Evolutionary conservation across 177 flowering plant genomes (phyloP).

Genomic region (Tripterygium wilfordii): DNA sequence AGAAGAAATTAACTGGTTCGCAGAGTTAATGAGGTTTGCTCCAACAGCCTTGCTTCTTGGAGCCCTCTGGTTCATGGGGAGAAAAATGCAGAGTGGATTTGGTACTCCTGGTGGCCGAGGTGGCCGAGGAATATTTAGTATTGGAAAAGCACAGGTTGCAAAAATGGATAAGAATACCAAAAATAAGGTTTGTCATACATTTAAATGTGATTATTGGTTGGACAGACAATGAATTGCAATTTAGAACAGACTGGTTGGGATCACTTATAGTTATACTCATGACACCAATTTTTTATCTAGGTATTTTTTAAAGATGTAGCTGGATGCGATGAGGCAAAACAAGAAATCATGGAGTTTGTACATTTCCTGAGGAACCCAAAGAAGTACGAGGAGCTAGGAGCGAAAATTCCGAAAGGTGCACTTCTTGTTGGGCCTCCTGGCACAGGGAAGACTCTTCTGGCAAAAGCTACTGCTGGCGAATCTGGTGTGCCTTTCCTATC

Average conservation of each 20-base stretch:
- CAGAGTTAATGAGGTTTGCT: slow-evolving; percentile 55
- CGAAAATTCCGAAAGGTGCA: slow-evolving; percentile 91
- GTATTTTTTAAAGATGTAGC: slow-evolving; percentile 87
- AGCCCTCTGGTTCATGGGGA: slow-evolving; percentile 59
- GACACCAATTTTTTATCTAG: too few species aligned
- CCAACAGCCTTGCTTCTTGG: slow-evolving; percentile 58
- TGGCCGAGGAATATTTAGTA: slow-evolving; percentile 79
- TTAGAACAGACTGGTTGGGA: too few species aligned
- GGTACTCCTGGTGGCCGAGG: slow-evolving; percentile 86
- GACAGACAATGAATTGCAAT: too few species aligned
- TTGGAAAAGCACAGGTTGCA: slow-evolving; percentile 82
- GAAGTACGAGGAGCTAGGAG: slow-evolving; percentile 83
- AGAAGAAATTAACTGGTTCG: slow-evolving; percentile 58
- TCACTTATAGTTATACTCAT: too few species aligned
- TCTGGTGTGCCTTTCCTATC: slow-evolving; percentile 86
- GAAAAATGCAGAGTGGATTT: slow-evolving; percentile 69
- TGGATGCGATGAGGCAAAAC: slow-evolving; percentile 97
- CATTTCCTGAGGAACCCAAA: slow-evolving; percentile 90
- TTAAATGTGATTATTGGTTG: too few species aligned
- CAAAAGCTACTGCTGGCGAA: slow-evolving; percentile 91
- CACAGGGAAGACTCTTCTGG: slow-evolving; percentile 88
- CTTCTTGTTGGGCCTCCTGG: slow-evolving; percentile 92
- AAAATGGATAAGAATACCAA: slow-evolving; percentile 77
- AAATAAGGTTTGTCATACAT: slow-evolving; percentile 66
- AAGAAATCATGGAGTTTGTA: slow-evolving; percentile 93